Evolutionary conservation across 1,284 basidiomycete species (phyloP), one percentile per base, ranked within the genome.

Genomic region (Takashimella tepidaria): DNA sequence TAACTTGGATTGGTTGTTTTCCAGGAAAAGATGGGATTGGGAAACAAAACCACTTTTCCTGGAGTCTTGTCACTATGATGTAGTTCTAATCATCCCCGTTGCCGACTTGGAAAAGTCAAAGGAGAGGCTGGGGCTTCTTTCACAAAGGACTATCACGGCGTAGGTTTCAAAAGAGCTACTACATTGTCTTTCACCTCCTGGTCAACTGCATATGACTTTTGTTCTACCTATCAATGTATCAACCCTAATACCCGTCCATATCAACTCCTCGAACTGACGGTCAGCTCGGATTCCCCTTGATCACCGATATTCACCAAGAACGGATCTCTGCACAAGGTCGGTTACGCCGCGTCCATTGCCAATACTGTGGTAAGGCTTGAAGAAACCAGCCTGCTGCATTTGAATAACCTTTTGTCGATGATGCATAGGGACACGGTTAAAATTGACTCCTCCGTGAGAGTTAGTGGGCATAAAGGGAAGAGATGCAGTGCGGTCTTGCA

Each of bases 381-480:
- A 51, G 49, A 59, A 59, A 12, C 55, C 55, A 0, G 54, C 53
- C 47, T 62, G 55, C 56, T 62, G 60, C 56, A 59, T 59, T 51
- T 57, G 57, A 41, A 59, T 53, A 47, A 59, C 51, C 52, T 62
- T 54, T 51, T 60, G 59, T 27, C 67, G 60, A 40, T 66, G 61
- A 49, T 59, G 63, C 19, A 67, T 68, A 41, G 68, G 66, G 11
- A 72, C 65, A 49, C 72, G 67, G 51, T 74, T 74, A 62, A 74
- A 74, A 60, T 74, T 74, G 58, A 74, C 65, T 16, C 72, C 71
- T 10, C 71, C 71, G 51, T 71, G 72, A 24, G 70, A 59, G 53
- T 71, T 73, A 50, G 69, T 71, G 26, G 68, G 49, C 43, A 58
- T 40, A 57, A 62, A 49, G 48, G 57, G 54, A 37, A 63, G 54